Conservation (phyloP, 331 rosid genomes). For the Dryas integrifolia region DNA sequence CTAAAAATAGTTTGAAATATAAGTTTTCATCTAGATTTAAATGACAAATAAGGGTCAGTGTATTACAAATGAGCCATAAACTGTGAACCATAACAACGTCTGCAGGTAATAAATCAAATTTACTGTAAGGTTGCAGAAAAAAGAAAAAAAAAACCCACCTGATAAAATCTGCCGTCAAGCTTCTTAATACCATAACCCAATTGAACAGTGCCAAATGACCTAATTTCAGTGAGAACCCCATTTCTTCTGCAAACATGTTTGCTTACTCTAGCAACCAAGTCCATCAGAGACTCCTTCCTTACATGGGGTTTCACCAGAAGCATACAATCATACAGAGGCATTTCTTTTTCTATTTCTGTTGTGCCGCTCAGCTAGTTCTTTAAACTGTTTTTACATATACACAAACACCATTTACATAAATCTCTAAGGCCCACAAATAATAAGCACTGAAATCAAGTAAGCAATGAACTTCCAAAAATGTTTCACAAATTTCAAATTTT, state of each 20-base stretch:
- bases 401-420: not conserved
- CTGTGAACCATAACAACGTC: not conserved
- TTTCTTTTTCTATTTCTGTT: conserved; percentile 25
- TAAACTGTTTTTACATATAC: not conserved
- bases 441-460: not conserved
- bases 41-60: not conserved
- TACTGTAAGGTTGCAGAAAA: not conserved
- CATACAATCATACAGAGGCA: conserved; percentile 96
- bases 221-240: conserved; percentile 64
- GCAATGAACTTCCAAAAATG: too few relatives aligned
- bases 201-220: conserved; percentile 59
- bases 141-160: conserved; percentile 42
- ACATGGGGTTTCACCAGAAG: conserved; percentile 72
- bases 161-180: conserved; percentile 78
- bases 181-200: conserved; percentile 88
- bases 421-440: not conserved
- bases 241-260: conserved; percentile 73
- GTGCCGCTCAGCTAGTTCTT: not conserved
- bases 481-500: too few relatives aligned
- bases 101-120: not conserved
- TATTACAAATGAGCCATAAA: not conserved
- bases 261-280: conserved; percentile 67
- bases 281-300: conserved; percentile 49
- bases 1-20: not conserved
- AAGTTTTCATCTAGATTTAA: not conserved